phyloP scores from a whole-genome alignment of 805 yeast species.

The Candida dendrica region DNA sequence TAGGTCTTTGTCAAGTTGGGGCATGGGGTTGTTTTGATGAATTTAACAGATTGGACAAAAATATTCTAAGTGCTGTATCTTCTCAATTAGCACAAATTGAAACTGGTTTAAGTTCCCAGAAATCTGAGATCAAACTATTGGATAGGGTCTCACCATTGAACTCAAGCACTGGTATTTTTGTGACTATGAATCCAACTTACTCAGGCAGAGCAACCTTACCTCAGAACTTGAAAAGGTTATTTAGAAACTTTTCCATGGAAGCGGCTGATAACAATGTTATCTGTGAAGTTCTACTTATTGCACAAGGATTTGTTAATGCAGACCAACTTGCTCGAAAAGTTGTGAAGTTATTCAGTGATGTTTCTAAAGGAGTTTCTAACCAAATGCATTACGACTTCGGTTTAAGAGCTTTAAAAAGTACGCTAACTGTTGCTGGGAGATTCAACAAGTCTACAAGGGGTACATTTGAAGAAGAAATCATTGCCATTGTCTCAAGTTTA shows the following conservation, averaged over 20 bases:
- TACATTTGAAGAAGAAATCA: conserved; percentile 18
- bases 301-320: conserved; percentile 62
- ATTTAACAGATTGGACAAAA: conserved; percentile 70
- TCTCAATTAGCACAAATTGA: conserved; percentile 73
- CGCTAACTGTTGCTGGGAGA: conserved; percentile 51
- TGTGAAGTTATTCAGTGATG: conserved; percentile 44
- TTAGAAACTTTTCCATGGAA: conserved; percentile 68
- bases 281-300: conserved; percentile 60
- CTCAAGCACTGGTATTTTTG: conserved; percentile 61
- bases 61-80: conserved; percentile 76
- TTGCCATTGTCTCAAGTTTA: conserved; percentile 43
- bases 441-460: conserved; percentile 24
- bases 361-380: conserved; percentile 33
- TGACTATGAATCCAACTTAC: conserved; percentile 89
- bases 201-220: conserved; percentile 80
- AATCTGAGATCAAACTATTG: conserved; percentile 29
- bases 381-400: conserved; percentile 91
- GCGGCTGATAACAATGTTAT: conserved; percentile 65
- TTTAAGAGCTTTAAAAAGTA: conserved; percentile 67
- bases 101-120: conserved; percentile 31
- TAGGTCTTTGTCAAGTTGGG: conserved; percentile 77
- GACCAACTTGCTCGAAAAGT: conserved; percentile 35
- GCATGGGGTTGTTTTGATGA: conserved; percentile 97
- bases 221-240: conserved; percentile 74
- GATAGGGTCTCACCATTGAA: conserved; percentile 34